Evolutionary conservation across 306 rosid species (phyloP), one percentile per base, ranked within the genome.

Genomic region (Oxytropis ochrocephala): DNA sequence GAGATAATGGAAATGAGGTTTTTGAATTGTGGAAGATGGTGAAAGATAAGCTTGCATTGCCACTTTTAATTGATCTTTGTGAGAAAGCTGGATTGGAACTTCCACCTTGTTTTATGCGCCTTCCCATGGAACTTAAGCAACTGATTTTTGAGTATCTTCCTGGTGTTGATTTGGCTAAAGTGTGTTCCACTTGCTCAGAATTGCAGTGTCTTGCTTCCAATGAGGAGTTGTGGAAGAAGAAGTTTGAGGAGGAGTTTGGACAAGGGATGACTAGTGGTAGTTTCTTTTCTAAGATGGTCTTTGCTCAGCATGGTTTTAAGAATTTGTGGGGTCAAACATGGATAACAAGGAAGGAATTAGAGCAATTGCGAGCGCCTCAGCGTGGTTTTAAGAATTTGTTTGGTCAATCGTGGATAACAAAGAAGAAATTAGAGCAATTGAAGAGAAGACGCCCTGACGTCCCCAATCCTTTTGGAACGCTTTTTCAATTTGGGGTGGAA

Each of bases 21-120:
- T 82, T 79, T 60, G 87, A 88, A 63, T 76, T 90, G 32, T 93
- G 98, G 98, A 93, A 78, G 79, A 72, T 67, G 66, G 90, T 84
- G 68, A 90, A 86, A 60, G 98, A 93, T 78, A 78, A 75, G 75
- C 82, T 93, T 72, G 91, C 78, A 39, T 75, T 84, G 69, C 98
- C 98, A 7, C 81, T 93, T 14, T 58, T 88, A 53, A 93, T 88
- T 65, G 94, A 93, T 73, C 81, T 93, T 10, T 90, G 96, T 63
- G 87, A 79, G 24, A 79, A 77, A 77, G 79, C 89, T 19, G 86
- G 92, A 14, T 67, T 93, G 50, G 78, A 53, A 0, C 64, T 84
- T 27, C 98, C 98, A 0, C 82, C 97, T 0, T 82, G 94, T 67
- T 81, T 93, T 12, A 81, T 84, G 89, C 75, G 87, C 5, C 90